A percentile compares a stretch with the other conserved stretches of the same genome.
Conservation (phyloP, 352 stramenopile species). For the Phytophthora fragariaefolia region DNA sequence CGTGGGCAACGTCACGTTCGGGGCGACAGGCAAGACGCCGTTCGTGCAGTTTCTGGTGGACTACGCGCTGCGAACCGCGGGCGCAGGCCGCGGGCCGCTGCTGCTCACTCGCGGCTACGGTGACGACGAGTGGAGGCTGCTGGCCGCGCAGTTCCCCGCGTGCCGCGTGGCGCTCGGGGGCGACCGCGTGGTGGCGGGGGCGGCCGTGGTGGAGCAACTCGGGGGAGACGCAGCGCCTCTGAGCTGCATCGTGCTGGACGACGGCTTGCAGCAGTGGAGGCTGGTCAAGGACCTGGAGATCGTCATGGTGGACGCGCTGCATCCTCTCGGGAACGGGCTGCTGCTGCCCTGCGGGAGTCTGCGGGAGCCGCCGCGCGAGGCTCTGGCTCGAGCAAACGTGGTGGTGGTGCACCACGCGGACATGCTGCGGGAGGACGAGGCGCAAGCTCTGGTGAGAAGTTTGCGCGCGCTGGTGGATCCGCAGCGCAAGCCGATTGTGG, state of each 20-base stretch:
- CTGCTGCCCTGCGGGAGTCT: conserved; percentile 65
- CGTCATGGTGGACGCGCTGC: conserved; percentile 73
- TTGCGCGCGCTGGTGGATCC: conserved; percentile 22
- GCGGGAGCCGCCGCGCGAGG: conserved; percentile 52
- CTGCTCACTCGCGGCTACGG: conserved; percentile 68
- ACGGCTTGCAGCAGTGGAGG: conserved; percentile 76
- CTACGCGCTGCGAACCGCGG: conserved; percentile 18
- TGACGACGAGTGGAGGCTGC: conserved; percentile 74
- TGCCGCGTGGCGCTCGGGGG: conserved; percentile 46
- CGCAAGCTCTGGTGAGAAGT: conserved; percentile 19
- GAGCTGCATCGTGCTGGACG: conserved; percentile 64
- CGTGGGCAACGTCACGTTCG: conserved; percentile 76
- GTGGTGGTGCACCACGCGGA: conserved; percentile 70
- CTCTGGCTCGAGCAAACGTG: conserved; percentile 55
- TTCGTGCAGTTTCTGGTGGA: conserved; percentile 55
- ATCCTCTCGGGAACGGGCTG: conserved; percentile 70
- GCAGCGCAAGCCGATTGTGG: conserved; percentile 36
- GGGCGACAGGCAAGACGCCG: conserved; percentile 78
- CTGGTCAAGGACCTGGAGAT: conserved; percentile 70
- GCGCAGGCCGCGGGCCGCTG: conserved; percentile 38
- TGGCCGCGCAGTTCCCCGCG: conserved; percentile 49
- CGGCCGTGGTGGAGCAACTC: conserved; percentile 41
- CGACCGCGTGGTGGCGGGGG: conserved; percentile 40
- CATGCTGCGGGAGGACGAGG: conserved; percentile 27
- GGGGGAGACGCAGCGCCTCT: conserved; percentile 16